Percentiles rank a stretch among this genome's conserved stretches.
Conservation (phyloP, 768 basidiomycete species). For the Amanita muscaria region DNA sequence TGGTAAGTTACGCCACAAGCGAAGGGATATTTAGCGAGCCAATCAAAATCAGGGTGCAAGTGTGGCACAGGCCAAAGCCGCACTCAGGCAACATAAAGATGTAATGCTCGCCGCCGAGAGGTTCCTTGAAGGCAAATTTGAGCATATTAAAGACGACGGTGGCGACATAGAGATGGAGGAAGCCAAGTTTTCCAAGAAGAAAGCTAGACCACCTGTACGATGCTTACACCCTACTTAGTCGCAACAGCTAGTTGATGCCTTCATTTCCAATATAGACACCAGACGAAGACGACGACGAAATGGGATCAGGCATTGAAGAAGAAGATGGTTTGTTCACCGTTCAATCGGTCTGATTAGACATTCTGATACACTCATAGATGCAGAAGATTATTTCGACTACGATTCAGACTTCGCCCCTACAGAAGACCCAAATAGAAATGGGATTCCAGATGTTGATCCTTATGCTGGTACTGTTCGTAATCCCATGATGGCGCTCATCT, state of each 20-base stretch:
- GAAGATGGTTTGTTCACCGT: conserved; percentile 37
- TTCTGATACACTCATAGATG: conserved; percentile 16
- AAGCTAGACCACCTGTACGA: conserved; percentile 20
- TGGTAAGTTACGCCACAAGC: conserved; percentile 23
- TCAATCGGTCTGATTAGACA: not conserved
- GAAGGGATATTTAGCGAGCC: not conserved
- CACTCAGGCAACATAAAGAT: conserved; percentile 74
- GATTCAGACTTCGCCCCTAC: conserved; percentile 67
- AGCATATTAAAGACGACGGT: conserved; percentile 53
- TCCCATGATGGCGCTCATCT: conserved; percentile 8
- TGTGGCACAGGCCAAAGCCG: conserved; percentile 70
- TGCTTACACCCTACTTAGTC: not conserved
- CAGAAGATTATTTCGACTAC: conserved; percentile 65
- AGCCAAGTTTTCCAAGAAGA: conserved; percentile 10
- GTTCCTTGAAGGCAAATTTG: conserved; percentile 79
- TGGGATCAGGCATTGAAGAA: conserved; percentile 40
- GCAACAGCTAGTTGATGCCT: conserved; percentile 4
- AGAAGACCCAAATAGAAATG: conserved; percentile 27
- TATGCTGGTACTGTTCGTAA: conserved; percentile 59
- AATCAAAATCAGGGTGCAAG: conserved; percentile 62
- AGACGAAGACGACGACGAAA: conserved; percentile 41
- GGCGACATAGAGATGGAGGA: conserved; percentile 37
- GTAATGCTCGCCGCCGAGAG: conserved; percentile 88
- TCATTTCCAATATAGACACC: conserved; percentile 38
- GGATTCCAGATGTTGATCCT: conserved; percentile 64